These are phyloP conservation scores for Diaporthe capsici DNA, from an alignment of 2,329 filamentous ascomycete genomes.

Conservation along the genomic window DNA sequence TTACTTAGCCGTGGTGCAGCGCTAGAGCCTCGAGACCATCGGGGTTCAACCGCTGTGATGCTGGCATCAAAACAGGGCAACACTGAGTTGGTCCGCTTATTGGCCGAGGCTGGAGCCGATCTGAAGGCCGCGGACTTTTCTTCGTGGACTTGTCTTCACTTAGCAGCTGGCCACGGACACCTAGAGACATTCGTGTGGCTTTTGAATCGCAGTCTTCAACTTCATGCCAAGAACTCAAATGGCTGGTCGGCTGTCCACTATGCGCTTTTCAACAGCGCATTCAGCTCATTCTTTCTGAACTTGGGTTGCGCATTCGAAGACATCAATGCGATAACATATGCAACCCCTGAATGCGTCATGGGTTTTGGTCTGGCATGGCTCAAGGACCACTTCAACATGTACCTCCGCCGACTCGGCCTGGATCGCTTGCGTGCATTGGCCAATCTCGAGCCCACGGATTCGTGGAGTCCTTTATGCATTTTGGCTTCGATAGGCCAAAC, in stretches of 20 bases:
- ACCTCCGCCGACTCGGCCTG: not conserved
- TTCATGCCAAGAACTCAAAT: not conserved
- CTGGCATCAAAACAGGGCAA: not conserved
- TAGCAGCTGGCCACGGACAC: rapidly evolving
- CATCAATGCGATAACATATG: rapidly evolving
- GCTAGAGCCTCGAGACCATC: not conserved
- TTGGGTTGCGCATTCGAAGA: rapidly evolving
- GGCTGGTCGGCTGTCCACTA: not conserved
- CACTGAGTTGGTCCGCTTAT: not conserved
- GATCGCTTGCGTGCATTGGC: not conserved
- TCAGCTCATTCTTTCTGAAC: not conserved
- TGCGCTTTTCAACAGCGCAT: not conserved
- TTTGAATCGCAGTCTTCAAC: not conserved
- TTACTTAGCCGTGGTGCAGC: not conserved
- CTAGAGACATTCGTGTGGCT: not conserved
- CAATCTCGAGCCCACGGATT: not conserved
- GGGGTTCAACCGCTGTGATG: not conserved
- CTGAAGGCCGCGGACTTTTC: not conserved
- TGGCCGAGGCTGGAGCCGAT: not conserved
- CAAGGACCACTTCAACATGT: not conserved
- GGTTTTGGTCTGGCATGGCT: not conserved
- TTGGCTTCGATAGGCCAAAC: not conserved
- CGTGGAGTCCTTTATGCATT: not conserved
- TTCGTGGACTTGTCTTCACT: not conserved
- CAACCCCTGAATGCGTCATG: rapidly evolving